Base-by-base conservation (phyloP, 768 basidiomycete species). In the Calvatia gigantea region DNA sequence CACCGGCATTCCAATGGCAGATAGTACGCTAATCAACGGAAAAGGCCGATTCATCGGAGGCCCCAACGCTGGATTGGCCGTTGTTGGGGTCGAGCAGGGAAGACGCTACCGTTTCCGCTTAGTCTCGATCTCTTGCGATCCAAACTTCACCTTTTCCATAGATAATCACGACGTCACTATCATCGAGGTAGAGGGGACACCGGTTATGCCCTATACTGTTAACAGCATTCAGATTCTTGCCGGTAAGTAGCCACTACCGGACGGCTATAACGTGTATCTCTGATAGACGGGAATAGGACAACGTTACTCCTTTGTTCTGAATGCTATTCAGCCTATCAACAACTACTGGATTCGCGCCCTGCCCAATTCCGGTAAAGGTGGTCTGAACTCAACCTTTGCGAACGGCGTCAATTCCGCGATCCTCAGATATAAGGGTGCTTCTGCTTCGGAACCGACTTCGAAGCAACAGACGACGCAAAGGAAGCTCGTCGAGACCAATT, bases 121-220 rank as follows among this genome's bases (percentile, higher is more conserved):
- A 21, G 19, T 68, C n/a, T 64, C 62, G 17, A 60, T 60, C 2
- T 62, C 65, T 12, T 67, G 64, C 56, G 56, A 62, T 11, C 75
- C 61, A 68, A 70, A 70, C 57, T 74, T 70, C 59, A 61, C 58
- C 2, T 75, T 82, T 67, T 75, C 71, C 4, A 79, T 81, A 56
- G 76, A 79, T 39, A 64, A 65, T 3, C 80, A 81, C 60, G 63
- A 62, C 6, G 60, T 81, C 56, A 64, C 59, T 23, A 68, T 79
- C 48, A 74, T 73, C 35, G 72, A 70, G 59, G 68, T 65, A 2
- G 76, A 75, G 23, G 72, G 71, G 9, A 59, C 60, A 27, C 62
- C 65, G 25, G 62, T 61, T 2, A 37, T 54, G n/a, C 66, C 64
- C 15, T 23, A 62, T 14, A 50, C 47, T 14, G 75, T 77, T 3